Percentiles rank a stretch among this genome's conserved stretches.
These are phyloP conservation scores for Candida vaughaniae DNA, from an alignment of 805 yeast species.

Conservation along the genomic window DNA sequence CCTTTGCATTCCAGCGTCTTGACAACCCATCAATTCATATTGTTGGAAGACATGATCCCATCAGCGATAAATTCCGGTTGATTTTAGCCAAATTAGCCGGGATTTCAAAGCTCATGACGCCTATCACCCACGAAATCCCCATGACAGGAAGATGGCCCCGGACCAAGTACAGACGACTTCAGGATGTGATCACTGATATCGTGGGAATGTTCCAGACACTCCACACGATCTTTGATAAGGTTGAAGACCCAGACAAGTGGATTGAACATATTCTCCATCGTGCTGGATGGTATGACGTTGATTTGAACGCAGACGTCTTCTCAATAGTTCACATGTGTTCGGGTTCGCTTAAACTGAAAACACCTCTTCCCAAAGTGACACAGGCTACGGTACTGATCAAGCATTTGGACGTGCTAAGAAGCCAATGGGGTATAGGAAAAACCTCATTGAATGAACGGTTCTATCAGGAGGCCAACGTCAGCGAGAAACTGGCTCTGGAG, in stretches of 20 bases:
- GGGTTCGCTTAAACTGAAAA: slow-evolving; percentile 22
- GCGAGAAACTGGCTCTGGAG: slow-evolving; percentile 1
- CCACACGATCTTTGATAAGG: slow-evolving; percentile 21
- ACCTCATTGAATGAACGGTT: slow-evolving; percentile 25
- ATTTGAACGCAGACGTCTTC: slow-evolving; percentile 28
- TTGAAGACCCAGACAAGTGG: slow-evolving; percentile 29
- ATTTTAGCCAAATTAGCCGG: slow-evolving; percentile 20
- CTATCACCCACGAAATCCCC: slow-evolving; percentile 29
- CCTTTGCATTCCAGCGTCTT: slow-evolving; percentile 23
- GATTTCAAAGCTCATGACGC: slow-evolving; percentile 21
- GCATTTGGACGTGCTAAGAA: slow-evolving; percentile 25
- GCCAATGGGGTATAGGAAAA: slow-evolving; percentile 27
- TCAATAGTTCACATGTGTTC: slow-evolving; percentile 30
- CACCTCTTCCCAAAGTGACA: slow-evolving; percentile 31
- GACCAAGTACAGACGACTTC: slow-evolving; percentile 22
- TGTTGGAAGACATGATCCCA: slow-evolving; percentile 20
- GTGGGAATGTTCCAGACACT: slow-evolving; percentile 26
- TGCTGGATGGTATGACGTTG: slow-evolving; percentile 30
- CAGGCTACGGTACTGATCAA: slow-evolving; percentile 28
- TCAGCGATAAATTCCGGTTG: slow-evolving; percentile 19
- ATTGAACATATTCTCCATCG: slow-evolving; percentile 23
- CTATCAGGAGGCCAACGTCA: slow-evolving; percentile 11
- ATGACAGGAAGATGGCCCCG: slow-evolving; percentile 33
- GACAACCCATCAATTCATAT: slow-evolving; percentile 20
- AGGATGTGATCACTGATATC: slow-evolving; percentile 22